Percentiles rank a stretch among this genome's conserved stretches.
Evolutionary conservation across 805 yeast genomes (phyloP).

Genomic region (Spathaspora hagerdaliae): DNA sequence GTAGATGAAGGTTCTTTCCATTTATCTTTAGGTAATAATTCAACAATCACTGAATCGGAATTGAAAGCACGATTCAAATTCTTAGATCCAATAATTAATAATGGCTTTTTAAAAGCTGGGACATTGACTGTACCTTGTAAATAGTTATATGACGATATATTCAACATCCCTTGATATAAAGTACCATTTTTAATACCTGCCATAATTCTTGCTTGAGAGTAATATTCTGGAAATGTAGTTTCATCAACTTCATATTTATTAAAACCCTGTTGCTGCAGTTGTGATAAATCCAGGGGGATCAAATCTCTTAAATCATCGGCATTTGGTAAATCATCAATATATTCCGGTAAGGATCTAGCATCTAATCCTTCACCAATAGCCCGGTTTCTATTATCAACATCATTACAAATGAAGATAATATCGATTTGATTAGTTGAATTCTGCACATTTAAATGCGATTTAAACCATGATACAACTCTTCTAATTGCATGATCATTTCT

Average conservation of each 20-base stretch:
- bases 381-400: slow-evolving; percentile 56
- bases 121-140: slow-evolving; percentile 80
- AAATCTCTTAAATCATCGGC: slow-evolving; percentile 73
- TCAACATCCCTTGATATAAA: slow-evolving; percentile 78
- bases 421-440: slow-evolving; percentile 34
- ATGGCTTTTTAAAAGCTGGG: slow-evolving; percentile 72
- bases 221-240: slow-evolving; percentile 70
- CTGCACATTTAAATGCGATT: slow-evolving; percentile 50
- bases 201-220: slow-evolving; percentile 73
- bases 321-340: slow-evolving; percentile 66
- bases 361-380: slow-evolving; percentile 52
- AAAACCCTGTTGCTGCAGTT: slow-evolving; percentile 1
- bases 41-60: slow-evolving; percentile 89
- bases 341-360: slow-evolving; percentile 62
- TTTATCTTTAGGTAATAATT: slow-evolving; percentile 74
- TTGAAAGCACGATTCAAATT: slow-evolving; percentile 87
- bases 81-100: slow-evolving; percentile 77
- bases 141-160: slow-evolving; percentile 80
- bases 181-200: slow-evolving; percentile 90
- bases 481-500: slow-evolving; percentile 90
- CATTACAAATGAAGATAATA: slow-evolving; percentile 70
- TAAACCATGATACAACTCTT: slow-evolving; percentile 67
- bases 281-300: slow-evolving; percentile 45
- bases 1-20: slow-evolving; percentile 87
- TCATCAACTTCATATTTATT: slow-evolving; percentile 42